These are phyloP conservation scores for Testicularia cyperi DNA, from an alignment of 1,284 basidiomycete genomes.

Conservation along the genomic window DNA sequence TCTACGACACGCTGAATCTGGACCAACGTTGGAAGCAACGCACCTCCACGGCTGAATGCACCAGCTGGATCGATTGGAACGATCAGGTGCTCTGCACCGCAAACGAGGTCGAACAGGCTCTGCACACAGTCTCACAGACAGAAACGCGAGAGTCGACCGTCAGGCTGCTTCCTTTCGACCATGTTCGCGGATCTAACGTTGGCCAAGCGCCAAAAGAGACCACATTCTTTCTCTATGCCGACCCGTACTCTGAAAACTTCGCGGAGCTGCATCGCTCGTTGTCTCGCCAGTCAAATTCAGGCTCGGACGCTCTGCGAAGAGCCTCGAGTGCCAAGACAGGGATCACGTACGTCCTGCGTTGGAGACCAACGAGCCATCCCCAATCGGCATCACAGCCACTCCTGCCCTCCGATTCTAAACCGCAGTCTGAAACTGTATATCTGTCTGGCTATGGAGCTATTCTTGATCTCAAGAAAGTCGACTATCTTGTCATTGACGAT, in stretches of 20 bases:
- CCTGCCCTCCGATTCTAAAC: background rate
- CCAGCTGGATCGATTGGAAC: constrained; percentile 40
- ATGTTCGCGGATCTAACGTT: constrained; percentile 8
- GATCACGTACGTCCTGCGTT: constrained; percentile 53
- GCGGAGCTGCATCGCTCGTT: constrained; percentile 38
- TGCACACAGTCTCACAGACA: background rate
- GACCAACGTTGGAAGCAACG: constrained; percentile 60
- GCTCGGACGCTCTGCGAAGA: background rate
- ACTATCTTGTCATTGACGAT: constrained; percentile 78
- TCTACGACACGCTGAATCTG: constrained; percentile 28
- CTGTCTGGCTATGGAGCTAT: constrained; percentile 87
- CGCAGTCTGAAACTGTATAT: background rate
- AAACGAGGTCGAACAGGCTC: constrained; percentile 17
- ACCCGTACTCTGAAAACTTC: constrained; percentile 48
- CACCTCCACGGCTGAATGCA: constrained; percentile 30
- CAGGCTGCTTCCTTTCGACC: constrained; percentile 56
- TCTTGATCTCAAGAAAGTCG: constrained; percentile 92
- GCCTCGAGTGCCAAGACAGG: no score
- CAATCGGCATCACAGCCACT: background rate
- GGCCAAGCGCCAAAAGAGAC: background rate
- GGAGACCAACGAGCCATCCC: constrained; percentile 57
- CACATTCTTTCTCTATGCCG: constrained; percentile 45
- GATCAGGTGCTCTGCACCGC: constrained; percentile 39
- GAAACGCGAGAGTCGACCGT: constrained; percentile 63
- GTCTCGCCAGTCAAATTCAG: constrained; percentile 1